Base-by-base conservation (phyloP, 805 yeast species). In the Ogataea pilisensis region DNA sequence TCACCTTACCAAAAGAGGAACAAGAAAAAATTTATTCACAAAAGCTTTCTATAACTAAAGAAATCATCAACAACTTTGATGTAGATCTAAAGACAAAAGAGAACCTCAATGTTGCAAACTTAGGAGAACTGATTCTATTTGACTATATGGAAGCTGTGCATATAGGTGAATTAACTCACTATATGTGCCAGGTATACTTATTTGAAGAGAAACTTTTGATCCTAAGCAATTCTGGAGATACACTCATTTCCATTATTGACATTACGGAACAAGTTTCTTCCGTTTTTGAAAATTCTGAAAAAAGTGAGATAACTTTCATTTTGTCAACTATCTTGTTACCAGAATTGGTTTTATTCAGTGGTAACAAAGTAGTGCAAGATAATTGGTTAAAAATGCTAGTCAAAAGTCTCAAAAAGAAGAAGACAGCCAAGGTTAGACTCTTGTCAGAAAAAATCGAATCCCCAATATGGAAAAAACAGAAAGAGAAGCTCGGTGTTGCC, bases 381-480 rank as follows among this genome's bases (percentile, higher is more conserved):
- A 58, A 58, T 35, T 60, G 65, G 65, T 33, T 45, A 2, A 57
- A 54, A 17, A 41, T 48, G 33, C 51, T 58, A 20, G 44, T 41
- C 12, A 59, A 39, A n/a, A 53, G 25, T 43, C 46, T 36, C 34
- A 51, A 27, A 25, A 45, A 43, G n/a, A 24, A 44, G 8, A 42
- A 35, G 13, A 39, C 40, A 12, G 31, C 17, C 8, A 31, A 29
- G 17, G 31, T 34, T 13, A 26, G 25, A 3, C 31, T 9, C 16
- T 14, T 21, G 7, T 21, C 20, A 21, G 12, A 7, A 7, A 9
- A 32, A 16, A 19, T 20, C 8, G 19, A 18, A 6, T 12, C 31
- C 16, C 24, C 8, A 7, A 5, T 19, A 7, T 17, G 16, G 16
- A 9, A 11, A n/a, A 22, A 13, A 3, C 17, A 14, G 9, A 35